A percentile compares a stretch with the other conserved stretches of the same genome.
Evolutionary conservation across 2,329 filamentous ascomycete genomes (phyloP).

Genomic region (Ophiostoma himal-ulmi): DNA sequence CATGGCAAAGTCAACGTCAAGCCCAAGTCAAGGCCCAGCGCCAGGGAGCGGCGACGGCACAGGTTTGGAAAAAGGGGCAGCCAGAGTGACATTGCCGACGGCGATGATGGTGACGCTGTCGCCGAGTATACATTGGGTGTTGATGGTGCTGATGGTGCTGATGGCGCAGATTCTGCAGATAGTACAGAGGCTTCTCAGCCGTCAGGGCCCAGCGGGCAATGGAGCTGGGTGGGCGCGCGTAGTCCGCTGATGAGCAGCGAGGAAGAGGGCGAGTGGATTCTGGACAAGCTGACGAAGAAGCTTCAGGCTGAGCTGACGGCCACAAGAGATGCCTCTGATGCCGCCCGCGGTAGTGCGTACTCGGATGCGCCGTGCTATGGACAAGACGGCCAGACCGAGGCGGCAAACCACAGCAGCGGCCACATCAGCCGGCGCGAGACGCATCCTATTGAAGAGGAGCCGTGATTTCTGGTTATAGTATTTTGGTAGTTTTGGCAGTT

Average conservation of each 20-base stretch:
- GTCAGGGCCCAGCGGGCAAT: slow-evolving; percentile 33
- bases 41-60: not conserved
- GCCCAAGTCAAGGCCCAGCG: not conserved
- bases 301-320: slow-evolving; percentile 45
- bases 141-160: not conserved
- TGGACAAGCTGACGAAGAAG: slow-evolving; percentile 56
- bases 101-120: not conserved
- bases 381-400: not conserved
- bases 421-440: slow-evolving; percentile 14
- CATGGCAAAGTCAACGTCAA: slow-evolving; percentile 40
- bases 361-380: not conserved
- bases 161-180: not conserved
- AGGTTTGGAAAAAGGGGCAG: not conserved
- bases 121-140: not conserved
- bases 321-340: not conserved
- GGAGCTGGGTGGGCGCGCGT: slow-evolving; percentile 68
- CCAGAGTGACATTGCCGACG: not conserved
- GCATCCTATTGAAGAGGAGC: slow-evolving; percentile 22
- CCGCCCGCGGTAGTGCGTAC: not conserved
- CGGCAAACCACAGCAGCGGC: not conserved
- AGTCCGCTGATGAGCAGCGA: slow-evolving; percentile 65
- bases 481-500: not conserved
- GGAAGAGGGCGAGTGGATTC: slow-evolving; percentile 66
- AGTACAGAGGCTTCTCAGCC: not conserved
- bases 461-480: not conserved